phyloP scores from a whole-genome alignment of 768 basidiomycete species.

The Lactifluus pinguis region DNA sequence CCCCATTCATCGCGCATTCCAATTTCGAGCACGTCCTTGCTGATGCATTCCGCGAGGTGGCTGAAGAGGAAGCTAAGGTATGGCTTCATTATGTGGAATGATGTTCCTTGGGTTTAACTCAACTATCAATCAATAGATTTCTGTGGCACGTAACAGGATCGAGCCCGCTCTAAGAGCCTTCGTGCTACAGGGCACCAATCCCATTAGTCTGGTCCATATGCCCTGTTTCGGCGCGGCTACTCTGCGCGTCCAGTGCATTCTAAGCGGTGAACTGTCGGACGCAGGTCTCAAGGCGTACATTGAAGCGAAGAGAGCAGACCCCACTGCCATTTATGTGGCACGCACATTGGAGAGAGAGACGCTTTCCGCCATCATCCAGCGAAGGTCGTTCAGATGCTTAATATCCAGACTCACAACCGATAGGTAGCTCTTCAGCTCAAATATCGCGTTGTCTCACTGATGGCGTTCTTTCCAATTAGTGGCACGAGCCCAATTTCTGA shows the following conservation, averaged over 20 bases:
- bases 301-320: constrained; percentile 16
- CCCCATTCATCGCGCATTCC: constrained; percentile 27
- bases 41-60: constrained; percentile 27
- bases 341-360: constrained; percentile 19
- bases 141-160: constrained; percentile 28
- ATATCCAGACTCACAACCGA: constrained; percentile 13
- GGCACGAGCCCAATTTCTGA: constrained; percentile 6
- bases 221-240: constrained; percentile 32
- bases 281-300: constrained; percentile 16
- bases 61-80: constrained; percentile 31
- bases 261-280: constrained; percentile 25
- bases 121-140: background rate
- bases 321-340: constrained; percentile 18
- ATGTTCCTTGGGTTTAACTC: background rate
- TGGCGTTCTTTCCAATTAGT: background rate
- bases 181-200: constrained; percentile 31
- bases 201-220: constrained; percentile 28
- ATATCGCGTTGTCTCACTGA: background rate
- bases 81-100: background rate
- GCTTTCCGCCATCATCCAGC: constrained; percentile 6
- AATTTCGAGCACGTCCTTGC: constrained; percentile 27
- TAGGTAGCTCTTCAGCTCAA: constrained; percentile 1
- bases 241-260: constrained; percentile 31
- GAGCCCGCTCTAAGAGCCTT: constrained; percentile 28
- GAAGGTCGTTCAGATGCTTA: constrained; percentile 1